phyloP scores from a whole-genome alignment of 345 rosid genomes.

The Tarenaya hassleriana region DNA sequence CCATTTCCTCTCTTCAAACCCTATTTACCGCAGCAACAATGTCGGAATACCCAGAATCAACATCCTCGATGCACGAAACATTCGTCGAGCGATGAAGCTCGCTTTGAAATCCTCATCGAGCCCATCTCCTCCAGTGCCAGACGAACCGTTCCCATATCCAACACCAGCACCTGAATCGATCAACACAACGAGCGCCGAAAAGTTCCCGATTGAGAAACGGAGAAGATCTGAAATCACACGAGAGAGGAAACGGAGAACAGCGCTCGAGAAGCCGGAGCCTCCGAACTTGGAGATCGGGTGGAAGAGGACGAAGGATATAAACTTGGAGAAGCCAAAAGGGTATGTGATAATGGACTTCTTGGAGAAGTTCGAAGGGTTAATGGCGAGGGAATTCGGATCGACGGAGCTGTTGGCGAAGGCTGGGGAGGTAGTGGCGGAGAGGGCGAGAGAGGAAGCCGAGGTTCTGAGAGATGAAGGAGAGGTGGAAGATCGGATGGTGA shows the following conservation, averaged over 20 bases:
- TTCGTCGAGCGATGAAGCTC: background rate
- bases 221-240: constrained; percentile 58
- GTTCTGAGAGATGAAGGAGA: constrained; percentile 68
- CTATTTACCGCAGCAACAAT: background rate
- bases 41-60: background rate
- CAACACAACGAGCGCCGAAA: constrained; percentile 44
- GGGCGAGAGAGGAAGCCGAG: constrained; percentile 90
- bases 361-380: constrained; percentile 61
- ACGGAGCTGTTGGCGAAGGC: constrained; percentile 61
- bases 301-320: constrained; percentile 67
- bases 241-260: constrained; percentile 33
- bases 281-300: constrained; percentile 81
- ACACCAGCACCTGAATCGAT: constrained; percentile 39
- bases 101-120: constrained; percentile 18
- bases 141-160: constrained; percentile 25
- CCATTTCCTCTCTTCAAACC: constrained; percentile 11
- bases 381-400: constrained; percentile 75
- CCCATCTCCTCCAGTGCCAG: constrained; percentile 10
- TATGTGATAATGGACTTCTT: constrained; percentile 76
- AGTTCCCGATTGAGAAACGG: constrained; percentile 66
- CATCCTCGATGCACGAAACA: background rate
- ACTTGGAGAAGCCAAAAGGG: constrained; percentile 68
- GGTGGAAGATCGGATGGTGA: constrained; percentile 81
- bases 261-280: constrained; percentile 47
- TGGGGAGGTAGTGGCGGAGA: constrained; percentile 83